Base-by-base conservation (phyloP, 1,284 basidiomycete genomes). In the Wolfiporia cocos region DNA sequence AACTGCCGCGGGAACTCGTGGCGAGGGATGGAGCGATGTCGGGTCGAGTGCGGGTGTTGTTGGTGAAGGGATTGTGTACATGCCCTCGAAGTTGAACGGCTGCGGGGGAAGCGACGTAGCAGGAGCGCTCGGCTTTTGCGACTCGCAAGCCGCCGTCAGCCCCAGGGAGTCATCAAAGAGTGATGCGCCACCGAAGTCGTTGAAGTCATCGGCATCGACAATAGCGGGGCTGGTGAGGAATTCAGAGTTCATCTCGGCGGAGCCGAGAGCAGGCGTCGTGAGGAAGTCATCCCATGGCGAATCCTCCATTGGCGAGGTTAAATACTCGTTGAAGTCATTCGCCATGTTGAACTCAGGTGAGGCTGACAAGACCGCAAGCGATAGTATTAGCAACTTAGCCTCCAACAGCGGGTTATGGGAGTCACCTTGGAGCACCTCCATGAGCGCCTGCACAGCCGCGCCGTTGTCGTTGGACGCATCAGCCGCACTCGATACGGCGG, bases 211-310 rank as follows among this genome's bases (percentile, higher is more conserved):
- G 22, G 52, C 49, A 34, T 62, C 61, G 47, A 63, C 54, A 33
- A 75, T 64, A 23, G 72, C 73, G 11, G 68, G 66, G 17, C 64
- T 57, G 47, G 66, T 66, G 35, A 62, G 53, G 48, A 60, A 46
- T 35, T 59, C 59, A 19, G 48, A 49, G n/a, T 12, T 56, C 37
- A 56, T 44, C 34, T 57, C 65, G 35, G 73, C 51, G 17, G 65
- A 63, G 4, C 51, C 61, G 33, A 63, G 32, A 7, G 57, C 63
- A 2, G 81, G 82, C 0, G 82, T 83, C 4, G 64, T 70, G 46
- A 84, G 71, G 56, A 76, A 70, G 26, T 81, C 76, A 10, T 71
- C 69, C 42, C 67, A 65, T 3, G 79, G 78, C n/a, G 73, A 72
- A 34, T 73, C 71, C 9, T 71, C 61, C 39, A 73, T 58, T 1